Base-by-base conservation (phyloP, 352 stramenopile species). In the Phytopythium montanum region DNA sequence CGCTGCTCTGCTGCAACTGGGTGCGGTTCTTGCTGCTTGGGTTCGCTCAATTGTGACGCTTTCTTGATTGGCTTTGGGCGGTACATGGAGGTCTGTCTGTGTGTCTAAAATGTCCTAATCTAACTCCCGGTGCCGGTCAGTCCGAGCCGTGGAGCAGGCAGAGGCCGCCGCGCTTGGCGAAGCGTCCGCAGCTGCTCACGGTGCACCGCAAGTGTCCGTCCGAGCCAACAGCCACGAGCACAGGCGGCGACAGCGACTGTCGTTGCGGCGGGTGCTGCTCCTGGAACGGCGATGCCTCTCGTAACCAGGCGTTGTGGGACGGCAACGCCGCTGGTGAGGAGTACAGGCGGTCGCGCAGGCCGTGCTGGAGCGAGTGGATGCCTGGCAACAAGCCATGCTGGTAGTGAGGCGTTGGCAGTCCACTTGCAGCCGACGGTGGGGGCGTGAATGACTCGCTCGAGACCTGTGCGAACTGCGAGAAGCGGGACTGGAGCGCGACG, bases 341-440 rank as follows among this genome's bases (percentile, higher is more conserved):
- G n/a, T 45, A 56, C 5, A 38, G 31, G 18, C 29, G n/a, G 31
- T 33, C 31, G 14, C 50, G 50, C n/a, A 56, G 31, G n/a, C 33
- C 33, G 21, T 49, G 39, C 56, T 70, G 66, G 9, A 75, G 34
- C 7, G 57, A 65, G 44, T 59, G 53, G 45, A 75, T 69, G 28
- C 67, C 68, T 23, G 67, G 67, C 25, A 75, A 45, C 19, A 66
- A 29, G 6, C 23, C 34, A n/a, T 33, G 50, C 50, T 56, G 42
- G 26, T 45, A 21, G 13, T 56, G 50, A 29, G 50, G 21, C 4
- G 42, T 29, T 5, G 49, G 5, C 3, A 55, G 29, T 41, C 31
- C 31, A 2, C 31, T 31, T 14, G 50, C 21, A 8, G 34, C n/a
- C n/a, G 67, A 61, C 26, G 48, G 48, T 34, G 21, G 45, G 13